phyloP scores from a whole-genome alignment of 345 rosid species.

The Ricinus communis region DNA sequence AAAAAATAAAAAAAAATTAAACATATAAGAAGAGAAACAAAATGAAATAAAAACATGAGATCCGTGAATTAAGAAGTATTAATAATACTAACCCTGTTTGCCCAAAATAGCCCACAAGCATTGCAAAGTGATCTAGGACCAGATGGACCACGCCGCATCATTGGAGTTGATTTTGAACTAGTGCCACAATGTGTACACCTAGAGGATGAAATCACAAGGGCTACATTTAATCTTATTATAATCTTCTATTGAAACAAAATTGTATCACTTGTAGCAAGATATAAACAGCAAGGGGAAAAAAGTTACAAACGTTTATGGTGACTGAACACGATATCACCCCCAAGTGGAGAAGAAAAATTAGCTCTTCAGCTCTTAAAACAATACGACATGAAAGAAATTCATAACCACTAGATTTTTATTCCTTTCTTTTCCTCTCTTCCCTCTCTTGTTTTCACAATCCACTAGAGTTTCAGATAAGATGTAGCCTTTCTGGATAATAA shows the following conservation, averaged over 20 bases:
- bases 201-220: conserved; percentile 8
- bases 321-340: conserved; percentile 7
- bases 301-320: neutral
- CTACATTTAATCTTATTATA: neutral
- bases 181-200: conserved; percentile 93
- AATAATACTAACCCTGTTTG: conserved; percentile 59
- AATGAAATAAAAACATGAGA: neutral
- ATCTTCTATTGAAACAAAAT: neutral
- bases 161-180: conserved; percentile 83
- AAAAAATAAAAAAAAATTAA: neutral
- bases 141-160: conserved; percentile 99
- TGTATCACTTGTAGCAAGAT: neutral
- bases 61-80: neutral
- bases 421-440: neutral
- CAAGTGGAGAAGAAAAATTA: neutral
- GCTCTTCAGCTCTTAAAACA: neutral
- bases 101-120: conserved; percentile 98
- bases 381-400: neutral
- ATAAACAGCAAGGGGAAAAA: neutral
- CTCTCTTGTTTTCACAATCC: neutral
- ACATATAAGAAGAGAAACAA: neutral
- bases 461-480: neutral
- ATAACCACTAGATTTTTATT: neutral
- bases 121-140: conserved; percentile 98
- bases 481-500: neutral